Conservation (phyloP, 2,329 filamentous ascomycete species). For the Penicillium sp. region DNA sequence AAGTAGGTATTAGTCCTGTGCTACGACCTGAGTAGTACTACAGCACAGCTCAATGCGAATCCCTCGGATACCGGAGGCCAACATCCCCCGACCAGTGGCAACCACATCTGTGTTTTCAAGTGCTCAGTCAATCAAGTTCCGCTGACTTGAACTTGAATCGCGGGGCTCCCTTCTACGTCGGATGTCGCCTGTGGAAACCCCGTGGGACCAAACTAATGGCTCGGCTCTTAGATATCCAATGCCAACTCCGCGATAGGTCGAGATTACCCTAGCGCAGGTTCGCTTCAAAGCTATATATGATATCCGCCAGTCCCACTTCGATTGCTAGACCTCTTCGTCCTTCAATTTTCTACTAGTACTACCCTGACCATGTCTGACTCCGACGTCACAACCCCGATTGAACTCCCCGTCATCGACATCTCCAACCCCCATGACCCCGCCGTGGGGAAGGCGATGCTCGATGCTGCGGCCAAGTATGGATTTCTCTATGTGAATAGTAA, state of each 20-base stretch:
- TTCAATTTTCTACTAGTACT: neutral
- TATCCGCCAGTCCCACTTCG: neutral
- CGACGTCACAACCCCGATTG: slow-evolving; percentile 33
- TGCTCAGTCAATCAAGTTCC: too few species aligned
- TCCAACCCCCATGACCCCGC: slow-evolving; percentile 61
- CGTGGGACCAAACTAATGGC: neutral
- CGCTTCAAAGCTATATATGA: slow-evolving; percentile 13
- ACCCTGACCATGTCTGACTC: neutral
- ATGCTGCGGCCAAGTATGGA: slow-evolving; percentile 79
- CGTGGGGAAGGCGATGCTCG: slow-evolving; percentile 72
- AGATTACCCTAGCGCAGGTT: slow-evolving; percentile 6
- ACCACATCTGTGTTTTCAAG: too few species aligned
- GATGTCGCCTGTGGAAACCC: slow-evolving; percentile 22
- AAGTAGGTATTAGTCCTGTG: too few species aligned
- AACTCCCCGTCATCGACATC: slow-evolving; percentile 84
- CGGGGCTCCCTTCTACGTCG: slow-evolving; percentile 4
- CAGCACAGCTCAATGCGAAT: too few species aligned
- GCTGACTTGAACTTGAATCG: too few species aligned
- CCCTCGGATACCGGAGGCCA: too few species aligned
- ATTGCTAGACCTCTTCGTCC: neutral
- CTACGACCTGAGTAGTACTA: too few species aligned
- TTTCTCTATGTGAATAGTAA: slow-evolving; percentile 88
- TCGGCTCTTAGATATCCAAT: slow-evolving; percentile 11
- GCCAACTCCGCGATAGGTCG: slow-evolving; percentile 20
- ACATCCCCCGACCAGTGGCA: too few species aligned